Evolutionary conservation across 1,284 basidiomycete genomes (phyloP).

Genomic region (Ceratobasidium sp.): DNA sequence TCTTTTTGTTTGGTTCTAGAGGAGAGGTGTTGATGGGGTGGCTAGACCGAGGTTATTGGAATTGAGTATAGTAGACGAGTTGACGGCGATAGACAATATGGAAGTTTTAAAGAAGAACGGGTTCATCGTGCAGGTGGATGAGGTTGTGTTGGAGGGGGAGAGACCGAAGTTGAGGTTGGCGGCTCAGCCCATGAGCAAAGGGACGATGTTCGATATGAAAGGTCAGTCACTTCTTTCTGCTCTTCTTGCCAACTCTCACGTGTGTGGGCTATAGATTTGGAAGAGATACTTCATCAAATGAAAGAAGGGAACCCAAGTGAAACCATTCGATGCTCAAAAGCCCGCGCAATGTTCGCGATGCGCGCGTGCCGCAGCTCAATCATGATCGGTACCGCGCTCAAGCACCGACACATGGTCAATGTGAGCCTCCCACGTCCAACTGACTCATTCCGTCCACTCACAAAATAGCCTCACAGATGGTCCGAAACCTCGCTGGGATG

Average conservation of each 20-base stretch:
- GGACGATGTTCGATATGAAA: slow-evolving; percentile 80
- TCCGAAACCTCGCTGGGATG: slow-evolving; percentile 94
- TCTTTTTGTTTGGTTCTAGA: slow-evolving; percentile 21
- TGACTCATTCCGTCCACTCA: slow-evolving; percentile 24
- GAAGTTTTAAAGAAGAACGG: slow-evolving; percentile 86
- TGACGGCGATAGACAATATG: slow-evolving; percentile 87
- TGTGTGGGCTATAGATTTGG: slow-evolving; percentile 75
- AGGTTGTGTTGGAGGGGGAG: slow-evolving; percentile 61
- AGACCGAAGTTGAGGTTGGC: slow-evolving; percentile 72
- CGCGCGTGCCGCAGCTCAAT: slow-evolving; percentile 95
- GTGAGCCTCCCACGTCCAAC: slow-evolving; percentile 59
- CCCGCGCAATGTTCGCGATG: slow-evolving; percentile 95
- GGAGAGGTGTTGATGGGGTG: slow-evolving; percentile 1
- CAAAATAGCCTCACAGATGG: slow-evolving; percentile 63
- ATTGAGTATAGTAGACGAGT: slow-evolving; percentile 89
- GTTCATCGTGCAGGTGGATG: slow-evolving; percentile 76
- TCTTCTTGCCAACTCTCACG: not conserved
- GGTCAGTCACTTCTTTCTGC: slow-evolving; percentile 56
- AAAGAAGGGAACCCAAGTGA: slow-evolving; percentile 78
- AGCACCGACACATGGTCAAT: slow-evolving; percentile 77
- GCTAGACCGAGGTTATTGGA: slow-evolving; percentile 80
- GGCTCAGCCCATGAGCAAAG: slow-evolving; percentile 92
- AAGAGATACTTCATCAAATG: slow-evolving; percentile 89
- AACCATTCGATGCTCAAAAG: slow-evolving; percentile 91
- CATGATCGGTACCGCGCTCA: slow-evolving; percentile 93